These are phyloP conservation scores for Verticillium tricorpus DNA, from an alignment of 2,329 filamentous ascomycete genomes.

Conservation along the genomic window DNA sequence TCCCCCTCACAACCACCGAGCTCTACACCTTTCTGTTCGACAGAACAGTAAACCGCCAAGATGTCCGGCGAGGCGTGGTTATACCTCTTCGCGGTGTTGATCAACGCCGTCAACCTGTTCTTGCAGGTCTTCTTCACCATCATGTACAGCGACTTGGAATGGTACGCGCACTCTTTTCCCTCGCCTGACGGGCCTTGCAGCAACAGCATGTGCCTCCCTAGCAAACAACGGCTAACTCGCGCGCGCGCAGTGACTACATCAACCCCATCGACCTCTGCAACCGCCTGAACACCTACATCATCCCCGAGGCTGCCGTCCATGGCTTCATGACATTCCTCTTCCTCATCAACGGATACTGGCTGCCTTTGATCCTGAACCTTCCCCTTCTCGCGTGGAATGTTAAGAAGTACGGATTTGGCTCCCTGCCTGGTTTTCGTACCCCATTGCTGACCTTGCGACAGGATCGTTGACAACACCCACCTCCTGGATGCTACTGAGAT, in stretches of 20 bases:
- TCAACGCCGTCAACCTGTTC: conserved; percentile 99
- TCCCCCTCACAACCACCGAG: conserved; percentile 6
- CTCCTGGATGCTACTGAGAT: conserved; percentile 97
- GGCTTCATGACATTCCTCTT: conserved; percentile 94
- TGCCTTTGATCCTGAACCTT: conserved; percentile 86
- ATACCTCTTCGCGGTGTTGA: conserved; percentile 94
- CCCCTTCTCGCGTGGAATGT: conserved; percentile 89
- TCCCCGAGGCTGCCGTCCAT: conserved; percentile 96
- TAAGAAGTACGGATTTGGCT: conserved; percentile 75
- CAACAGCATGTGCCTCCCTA: neutral
- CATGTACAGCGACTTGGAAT: conserved; percentile 99
- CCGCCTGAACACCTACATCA: conserved; percentile 98
- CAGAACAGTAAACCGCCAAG: conserved; percentile 20
- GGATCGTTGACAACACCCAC: conserved; percentile 96
- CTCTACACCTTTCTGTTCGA: conserved; percentile 1
- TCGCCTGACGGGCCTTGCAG: neutral
- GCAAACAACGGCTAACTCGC: neutral
- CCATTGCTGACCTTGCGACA: neutral
- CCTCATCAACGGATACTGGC: conserved; percentile 98
- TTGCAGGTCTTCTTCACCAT: conserved; percentile 99
- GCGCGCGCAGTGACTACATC: conserved; percentile 80
- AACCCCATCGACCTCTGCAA: conserved; percentile 99
- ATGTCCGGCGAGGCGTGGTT: conserved; percentile 99
- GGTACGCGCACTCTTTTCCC: conserved; percentile 47
- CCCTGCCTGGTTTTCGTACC: neutral